A percentile compares a stretch with the other conserved stretches of the same genome.
phyloP scores from a whole-genome alignment of 345 rosid species.

The Eucalyptus coolabah region DNA sequence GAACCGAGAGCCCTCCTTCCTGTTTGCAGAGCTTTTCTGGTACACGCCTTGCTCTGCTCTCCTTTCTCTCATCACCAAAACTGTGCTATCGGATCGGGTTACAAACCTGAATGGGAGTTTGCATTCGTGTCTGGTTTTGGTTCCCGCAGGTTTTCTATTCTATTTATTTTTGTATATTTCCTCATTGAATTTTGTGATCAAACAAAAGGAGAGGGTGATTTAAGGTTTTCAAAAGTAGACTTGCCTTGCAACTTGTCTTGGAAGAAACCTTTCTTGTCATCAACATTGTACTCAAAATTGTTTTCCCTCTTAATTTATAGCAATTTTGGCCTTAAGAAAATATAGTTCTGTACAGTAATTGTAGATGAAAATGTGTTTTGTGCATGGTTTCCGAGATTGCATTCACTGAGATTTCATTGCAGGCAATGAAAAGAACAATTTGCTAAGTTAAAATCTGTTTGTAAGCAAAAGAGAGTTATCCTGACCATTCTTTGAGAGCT shows the following conservation, averaged over 20 bases:
- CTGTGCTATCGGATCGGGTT: not conserved
- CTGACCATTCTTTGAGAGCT: not conserved
- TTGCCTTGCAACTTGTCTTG: not conserved
- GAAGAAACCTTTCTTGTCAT: not conserved
- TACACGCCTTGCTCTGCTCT: not conserved
- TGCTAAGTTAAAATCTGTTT: not conserved
- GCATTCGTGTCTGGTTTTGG: not conserved
- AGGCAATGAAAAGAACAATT: not conserved
- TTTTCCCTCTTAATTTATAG: not conserved
- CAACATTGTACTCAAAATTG: not conserved
- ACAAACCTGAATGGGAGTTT: not conserved
- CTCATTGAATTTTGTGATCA: not conserved
- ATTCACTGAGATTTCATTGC: not conserved
- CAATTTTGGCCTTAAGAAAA: not conserved
- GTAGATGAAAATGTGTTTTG: not conserved
- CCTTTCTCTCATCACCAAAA: not conserved
- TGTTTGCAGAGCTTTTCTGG: not conserved
- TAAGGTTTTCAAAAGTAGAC: not conserved
- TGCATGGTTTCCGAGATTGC: not conserved
- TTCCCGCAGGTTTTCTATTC: not conserved
- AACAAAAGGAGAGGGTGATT: not conserved
- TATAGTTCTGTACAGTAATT: not conserved
- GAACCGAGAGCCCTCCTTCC: not conserved
- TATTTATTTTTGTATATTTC: not conserved
- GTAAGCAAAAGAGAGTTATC: not conserved